Evolutionary conservation across 805 yeast species (phyloP).

Genomic region (Candida quercuum): DNA sequence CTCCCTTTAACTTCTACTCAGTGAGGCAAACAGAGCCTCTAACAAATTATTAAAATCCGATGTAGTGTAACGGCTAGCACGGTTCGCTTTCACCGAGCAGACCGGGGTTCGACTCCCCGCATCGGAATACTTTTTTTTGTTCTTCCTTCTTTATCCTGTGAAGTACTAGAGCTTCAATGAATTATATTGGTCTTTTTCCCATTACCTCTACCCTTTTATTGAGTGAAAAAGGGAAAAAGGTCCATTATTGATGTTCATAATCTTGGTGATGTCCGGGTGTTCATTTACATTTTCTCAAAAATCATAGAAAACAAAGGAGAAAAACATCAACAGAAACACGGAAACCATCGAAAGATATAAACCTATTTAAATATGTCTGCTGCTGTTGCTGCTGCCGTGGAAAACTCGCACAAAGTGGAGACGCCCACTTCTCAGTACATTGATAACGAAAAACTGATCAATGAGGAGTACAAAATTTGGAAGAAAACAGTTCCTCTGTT

Average conservation of each 20-base stretch:
- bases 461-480: constrained; percentile 80
- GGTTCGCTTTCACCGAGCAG: constrained; percentile 83
- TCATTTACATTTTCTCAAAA: not conserved
- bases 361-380: too few species aligned
- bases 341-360: too few species aligned
- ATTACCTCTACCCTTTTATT: too few species aligned
- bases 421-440: constrained; percentile 36
- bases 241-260: too few species aligned
- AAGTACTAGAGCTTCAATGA: too few species aligned
- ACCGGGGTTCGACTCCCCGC: constrained; percentile 87
- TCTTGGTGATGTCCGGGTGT: not conserved
- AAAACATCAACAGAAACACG: too few species aligned
- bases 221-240: too few species aligned
- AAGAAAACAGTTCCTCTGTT: constrained; percentile 77
- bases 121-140: constrained; percentile 47
- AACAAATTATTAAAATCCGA: constrained; percentile 42
- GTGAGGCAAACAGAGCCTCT: too few species aligned
- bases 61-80: constrained; percentile 81
- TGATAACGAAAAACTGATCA: constrained; percentile 53
- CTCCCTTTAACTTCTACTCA: too few species aligned
- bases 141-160: too few species aligned
- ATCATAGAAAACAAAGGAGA: too few species aligned
- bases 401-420: constrained; percentile 1
- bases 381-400: not conserved
- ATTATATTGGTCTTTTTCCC: too few species aligned